Evolutionary conservation across 1,139 yeast species (phyloP), one percentile per base, ranked within the genome.

Genomic region (Suhomyces panamericanus): DNA sequence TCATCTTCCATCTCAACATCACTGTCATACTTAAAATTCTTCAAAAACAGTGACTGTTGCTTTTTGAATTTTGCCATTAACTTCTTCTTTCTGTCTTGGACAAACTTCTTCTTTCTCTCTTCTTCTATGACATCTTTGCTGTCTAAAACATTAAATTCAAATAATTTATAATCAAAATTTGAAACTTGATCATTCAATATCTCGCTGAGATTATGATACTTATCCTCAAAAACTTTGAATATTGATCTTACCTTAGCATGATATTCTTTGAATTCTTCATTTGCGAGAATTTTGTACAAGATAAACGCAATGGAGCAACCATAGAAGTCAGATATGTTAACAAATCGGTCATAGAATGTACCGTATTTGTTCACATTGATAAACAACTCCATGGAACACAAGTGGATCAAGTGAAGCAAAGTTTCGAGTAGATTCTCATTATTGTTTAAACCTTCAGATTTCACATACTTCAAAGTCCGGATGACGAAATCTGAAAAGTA

Each of bases 61-160:
- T 80, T 81, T 49, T 83, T 83, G 64, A 93, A 81, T 52, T 85
- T 89, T 2, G 83, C 89, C 77, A 91, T 64, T 37, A 91, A 74
- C 56, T 82, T 86, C 8, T 78, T 80, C 57, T 85, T 88, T 52
- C 95, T 78, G 46, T 79, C 84, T 55, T 81, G 77, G 0, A 96
- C 98, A 26, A 80, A 56, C 41, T 82, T 70, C 64, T 82, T 87
- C 61, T 83, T 85, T 32, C 78, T 74, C 41, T 80, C 88, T 32
- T 71, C 63, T 32, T 76, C 86, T 16, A 74, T 67, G 44, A 75
- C 76, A 9, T 61, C 51, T 9, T 43, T 47, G 4, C 50, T 49
- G 4, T 55, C 49, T 5, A 43, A 53, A 5, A 48, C 39, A 27
- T 55, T 50, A 26, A 55, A 48, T 13, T 55, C 60, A 10, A 68